Evolutionary conservation across 257 asterid species (phyloP), one percentile per base, ranked within the genome.

Genomic region (Parsonsia alboflavescens): DNA sequence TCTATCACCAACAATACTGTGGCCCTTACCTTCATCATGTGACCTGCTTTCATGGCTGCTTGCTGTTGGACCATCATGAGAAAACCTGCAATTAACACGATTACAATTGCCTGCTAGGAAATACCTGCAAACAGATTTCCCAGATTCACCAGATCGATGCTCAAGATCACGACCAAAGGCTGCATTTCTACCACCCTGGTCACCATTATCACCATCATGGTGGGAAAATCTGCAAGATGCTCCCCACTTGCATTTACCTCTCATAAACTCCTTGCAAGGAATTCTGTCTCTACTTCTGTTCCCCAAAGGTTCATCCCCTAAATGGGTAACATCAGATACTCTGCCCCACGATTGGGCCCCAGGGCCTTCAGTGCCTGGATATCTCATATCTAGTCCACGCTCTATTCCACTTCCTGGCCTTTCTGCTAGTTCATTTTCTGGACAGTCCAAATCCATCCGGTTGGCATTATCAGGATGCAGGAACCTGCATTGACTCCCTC

Each of bases 201-300:
- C 86, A 77, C 70, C 76, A 76, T 73, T 76, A 57, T 85, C 89
- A 77, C 83, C 82, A 56, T 89, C 75, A 78, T 82, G 84, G 80
- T 92, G 98, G 71, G 96, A 88, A 82, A 84, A 93, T 86, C 86
- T 82, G 88, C 98, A 93, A 19, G 82, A 46, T 77, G 91, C 93
- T 71, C 92, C 98, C 96, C 90, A 89, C 49, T 87, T 86, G 71
- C 96, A 91, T 36, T 71, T 88, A 48, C 96, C 96, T 82, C 79
- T 89, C 66, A 84, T 33, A 64, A 89, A 85, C 72, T 89, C 86
- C 83, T 79, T 88, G 80, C 98, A 91, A 72, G 87, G 84, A 73
- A 87, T 70, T 68, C 81, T 67, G 75, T 74, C 82, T 82, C 89
- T 88, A 76, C 80, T 86, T 79, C 78, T 83, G 77, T 42, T 88